Conservation (phyloP, 192 early-diverging fungal genomes). For the Piromyces sp. region DNA sequence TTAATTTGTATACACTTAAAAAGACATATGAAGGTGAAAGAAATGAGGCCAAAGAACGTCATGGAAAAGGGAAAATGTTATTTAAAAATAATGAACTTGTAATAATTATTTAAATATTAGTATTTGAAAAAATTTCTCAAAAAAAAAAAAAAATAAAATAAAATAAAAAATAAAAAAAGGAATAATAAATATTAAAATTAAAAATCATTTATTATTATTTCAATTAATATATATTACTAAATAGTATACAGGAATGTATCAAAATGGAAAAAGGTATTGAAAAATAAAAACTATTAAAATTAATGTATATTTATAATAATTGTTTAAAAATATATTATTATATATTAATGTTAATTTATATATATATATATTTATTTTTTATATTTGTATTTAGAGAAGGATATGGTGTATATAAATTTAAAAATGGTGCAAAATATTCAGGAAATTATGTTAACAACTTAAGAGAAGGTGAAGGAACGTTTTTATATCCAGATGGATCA, state of each 20-base stretch:
- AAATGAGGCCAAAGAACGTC: conserved; percentile 23
- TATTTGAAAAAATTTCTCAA: no score
- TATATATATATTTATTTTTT: no score
- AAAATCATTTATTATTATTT: no score
- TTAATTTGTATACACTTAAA: no score
- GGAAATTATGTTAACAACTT: conserved; percentile 27
- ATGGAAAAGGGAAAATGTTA: conserved; percentile 33
- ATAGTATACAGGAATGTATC: neutral
- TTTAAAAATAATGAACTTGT: conserved; percentile 32
- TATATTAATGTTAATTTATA: no score
- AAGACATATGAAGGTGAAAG: conserved; percentile 35
- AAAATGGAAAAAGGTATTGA: neutral
- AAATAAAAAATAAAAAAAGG: no score
- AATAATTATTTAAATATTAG: neutral
- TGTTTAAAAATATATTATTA: no score
- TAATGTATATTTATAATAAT: no score
- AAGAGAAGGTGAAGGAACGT: conserved; percentile 24
- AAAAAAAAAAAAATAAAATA: no score
- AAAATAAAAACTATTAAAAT: no score
- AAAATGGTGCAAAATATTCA: conserved; percentile 22
- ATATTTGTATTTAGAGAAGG: conserved; percentile 8
- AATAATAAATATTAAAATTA: no score
- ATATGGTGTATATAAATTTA: conserved; percentile 31
- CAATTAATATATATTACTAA: no score
- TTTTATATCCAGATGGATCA: conserved; percentile 35